Evolutionary conservation across 2,329 filamentous ascomycete genomes (phyloP), one percentile per base, ranked within the genome.

Genomic region (Didymella arachidicola): DNA sequence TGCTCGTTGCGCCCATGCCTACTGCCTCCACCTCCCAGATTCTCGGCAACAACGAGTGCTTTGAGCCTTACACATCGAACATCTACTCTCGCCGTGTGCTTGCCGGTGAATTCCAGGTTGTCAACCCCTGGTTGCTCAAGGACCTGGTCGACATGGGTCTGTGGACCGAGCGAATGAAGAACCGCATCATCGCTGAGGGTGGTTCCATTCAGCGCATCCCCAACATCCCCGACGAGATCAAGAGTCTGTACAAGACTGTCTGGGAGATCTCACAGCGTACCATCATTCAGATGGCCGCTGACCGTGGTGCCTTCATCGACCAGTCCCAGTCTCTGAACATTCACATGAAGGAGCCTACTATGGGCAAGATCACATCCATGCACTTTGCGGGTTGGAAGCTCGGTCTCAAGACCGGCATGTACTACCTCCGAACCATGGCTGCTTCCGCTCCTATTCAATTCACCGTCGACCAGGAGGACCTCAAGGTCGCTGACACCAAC

Each of bases 131-230:
- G 95, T 82, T 99, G 63, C 87, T 99, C 61, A 97, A 97, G 85
- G 95, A 99, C 73, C 88, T 99, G 29, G 95, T 99, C 68, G 95
- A 99, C 75, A 91, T 97, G 83, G 95, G 95, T 61, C 85, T 99
- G 43, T 99, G 95, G 95, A 97, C 94, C 46, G 94, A 99, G 81
- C 92, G 93, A 82, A 99, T 99, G 95, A 99, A 99, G 89, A 99
- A 99, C 85, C 93, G 95, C 72, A 99, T 99, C 84, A 99, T 99
- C 73, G 90, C 95, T 57, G 94, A 97, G 63, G 92, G 92, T 68
- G 95, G 95, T 67, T 98, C 94, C 19, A 90, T 99, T 55, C 95
- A 98, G 80, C 94, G 95, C 79, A 94, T 99, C 64, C 91, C 94
- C 75, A 98, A 96, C 81, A 97, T 99, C 63, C 94, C 95, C 14